Evolutionary conservation across 305 asterid genomes (phyloP).

Genomic region (Fraxinus velutina): DNA sequence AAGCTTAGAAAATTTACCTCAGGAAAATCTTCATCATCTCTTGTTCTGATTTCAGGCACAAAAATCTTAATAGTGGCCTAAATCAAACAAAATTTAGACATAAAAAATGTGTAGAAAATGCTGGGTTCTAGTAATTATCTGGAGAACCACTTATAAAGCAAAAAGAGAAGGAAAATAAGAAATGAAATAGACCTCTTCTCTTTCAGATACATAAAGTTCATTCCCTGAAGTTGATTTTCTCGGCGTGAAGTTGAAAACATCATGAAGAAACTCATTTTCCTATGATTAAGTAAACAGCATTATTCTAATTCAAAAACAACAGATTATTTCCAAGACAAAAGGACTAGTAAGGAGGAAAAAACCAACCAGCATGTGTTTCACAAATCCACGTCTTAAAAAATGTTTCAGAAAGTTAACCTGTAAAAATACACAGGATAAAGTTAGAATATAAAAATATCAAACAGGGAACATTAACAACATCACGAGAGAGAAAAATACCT

Average conservation of each 20-base stretch:
- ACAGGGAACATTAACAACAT: neutral
- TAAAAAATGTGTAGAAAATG: neutral
- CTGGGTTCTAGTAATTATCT: neutral
- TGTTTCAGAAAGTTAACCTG: constrained; percentile 27
- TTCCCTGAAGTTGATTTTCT: constrained; percentile 13
- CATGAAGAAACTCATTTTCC: constrained; percentile 32
- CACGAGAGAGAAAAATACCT: constrained; percentile 9
- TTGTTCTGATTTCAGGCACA: constrained; percentile 19
- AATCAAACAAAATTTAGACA: neutral
- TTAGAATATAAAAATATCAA: neutral
- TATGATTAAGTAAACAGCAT: constrained; percentile 1
- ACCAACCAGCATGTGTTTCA: constrained; percentile 32
- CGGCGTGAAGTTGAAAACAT: constrained; percentile 35
- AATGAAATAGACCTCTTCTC: constrained; percentile 30
- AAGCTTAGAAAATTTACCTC: constrained; percentile 21
- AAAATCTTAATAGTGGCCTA: constrained; percentile 23
- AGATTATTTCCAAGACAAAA: neutral
- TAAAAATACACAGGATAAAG: neutral
- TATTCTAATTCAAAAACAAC: neutral
- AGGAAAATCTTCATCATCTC: constrained; percentile 17
- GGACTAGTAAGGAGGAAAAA: neutral
- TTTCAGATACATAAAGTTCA: constrained; percentile 23
- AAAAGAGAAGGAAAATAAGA: neutral
- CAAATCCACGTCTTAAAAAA: constrained; percentile 27
- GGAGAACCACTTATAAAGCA: neutral